Percentiles rank a stretch among this genome's conserved stretches.
These are phyloP conservation scores for Cairneyella variabilis DNA, from an alignment of 495 filamentous ascomycete species.

Conservation along the genomic window DNA sequence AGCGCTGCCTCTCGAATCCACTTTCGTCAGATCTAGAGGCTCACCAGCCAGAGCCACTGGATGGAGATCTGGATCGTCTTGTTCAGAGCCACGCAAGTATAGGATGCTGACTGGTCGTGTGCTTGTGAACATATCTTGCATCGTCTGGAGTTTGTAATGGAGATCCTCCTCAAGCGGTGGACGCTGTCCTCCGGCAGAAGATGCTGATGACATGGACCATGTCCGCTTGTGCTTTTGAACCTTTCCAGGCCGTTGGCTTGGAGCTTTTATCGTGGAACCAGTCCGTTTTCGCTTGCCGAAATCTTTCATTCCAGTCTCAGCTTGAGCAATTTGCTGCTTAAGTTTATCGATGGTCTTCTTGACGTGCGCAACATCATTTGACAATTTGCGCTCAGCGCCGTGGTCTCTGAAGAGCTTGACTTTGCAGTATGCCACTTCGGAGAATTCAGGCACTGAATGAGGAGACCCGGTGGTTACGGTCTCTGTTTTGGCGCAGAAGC, in stretches of 20 bases:
- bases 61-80: constrained; percentile 84
- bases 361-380: constrained; percentile 89
- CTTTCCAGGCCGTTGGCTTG: constrained; percentile 63
- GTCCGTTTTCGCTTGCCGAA: constrained; percentile 83
- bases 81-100: constrained; percentile 74
- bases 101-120: constrained; percentile 82
- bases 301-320: constrained; percentile 83
- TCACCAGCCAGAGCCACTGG: constrained; percentile 76
- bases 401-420: constrained; percentile 97
- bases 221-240: constrained; percentile 86
- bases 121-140: constrained; percentile 96
- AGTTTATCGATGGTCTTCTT: constrained; percentile 94
- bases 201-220: constrained; percentile 92
- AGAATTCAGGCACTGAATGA: constrained; percentile 34
- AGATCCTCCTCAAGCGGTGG: constrained; percentile 81
- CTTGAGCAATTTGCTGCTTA: constrained; percentile 83
- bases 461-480: constrained; percentile 42
- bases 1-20: constrained; percentile 50
- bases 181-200: constrained; percentile 59
- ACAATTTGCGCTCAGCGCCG: constrained; percentile 90
- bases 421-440: constrained; percentile 88
- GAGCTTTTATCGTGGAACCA: constrained; percentile 48
- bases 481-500: constrained; percentile 88
- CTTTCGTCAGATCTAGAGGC: constrained; percentile 51
- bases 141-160: constrained; percentile 72